A percentile compares a stretch with the other conserved stretches of the same genome.
Conservation (phyloP, 225 moss, liverwort and hornwort genomes). For the Lunularia cruciata region DNA sequence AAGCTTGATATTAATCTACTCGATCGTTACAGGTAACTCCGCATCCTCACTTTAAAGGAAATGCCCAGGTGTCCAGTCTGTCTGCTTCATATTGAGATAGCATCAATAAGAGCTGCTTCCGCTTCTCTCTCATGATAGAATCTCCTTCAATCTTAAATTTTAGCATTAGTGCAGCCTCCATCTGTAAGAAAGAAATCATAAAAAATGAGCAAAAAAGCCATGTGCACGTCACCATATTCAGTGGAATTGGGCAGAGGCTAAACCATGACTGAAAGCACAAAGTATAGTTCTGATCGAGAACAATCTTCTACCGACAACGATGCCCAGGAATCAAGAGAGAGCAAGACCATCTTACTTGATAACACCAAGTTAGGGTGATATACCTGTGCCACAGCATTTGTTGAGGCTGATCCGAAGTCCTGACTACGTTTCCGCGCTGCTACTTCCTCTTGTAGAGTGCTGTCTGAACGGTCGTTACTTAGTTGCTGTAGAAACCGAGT, state of each 20-base stretch:
- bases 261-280: too few species aligned
- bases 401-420: constrained; percentile 20
- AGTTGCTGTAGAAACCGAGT: constrained; percentile 62
- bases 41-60: constrained; percentile 62
- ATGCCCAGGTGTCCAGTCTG: constrained; percentile 83
- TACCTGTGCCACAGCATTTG: constrained; percentile 16
- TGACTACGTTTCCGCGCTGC: constrained; percentile 33
- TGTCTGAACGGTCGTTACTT: constrained; percentile 42
- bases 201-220: too few species aligned
- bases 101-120: constrained; percentile 70
- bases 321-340: neutral
- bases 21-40: neutral
- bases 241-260: too few species aligned
- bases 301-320: neutral
- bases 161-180: constrained; percentile 55
- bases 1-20: too few species aligned
- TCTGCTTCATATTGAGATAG: constrained; percentile 83
- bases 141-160: constrained; percentile 55
- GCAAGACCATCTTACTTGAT: neutral
- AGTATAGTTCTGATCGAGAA: too few species aligned
- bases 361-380: too few species aligned
- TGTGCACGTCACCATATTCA: too few species aligned
- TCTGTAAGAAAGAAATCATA: constrained; percentile 34
- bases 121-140: constrained; percentile 37
- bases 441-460: constrained; percentile 31